Conservation (phyloP, 495 filamentous ascomycete species). For the Penicillium lagena region DNA sequence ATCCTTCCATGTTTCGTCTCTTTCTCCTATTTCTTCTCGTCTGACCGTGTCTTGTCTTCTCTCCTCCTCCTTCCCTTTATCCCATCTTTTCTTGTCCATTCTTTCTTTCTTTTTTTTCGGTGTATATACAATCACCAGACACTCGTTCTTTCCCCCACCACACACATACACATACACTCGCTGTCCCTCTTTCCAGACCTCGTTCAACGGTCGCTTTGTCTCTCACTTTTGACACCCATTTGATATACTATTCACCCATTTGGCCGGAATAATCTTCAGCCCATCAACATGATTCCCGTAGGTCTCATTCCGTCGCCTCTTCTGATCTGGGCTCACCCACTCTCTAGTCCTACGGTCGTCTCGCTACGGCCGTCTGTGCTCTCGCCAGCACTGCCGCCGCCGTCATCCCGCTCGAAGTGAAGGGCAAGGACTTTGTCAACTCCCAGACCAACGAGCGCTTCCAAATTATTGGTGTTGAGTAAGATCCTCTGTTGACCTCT, state of each 20-base stretch:
- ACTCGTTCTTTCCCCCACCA: constrained; percentile 20
- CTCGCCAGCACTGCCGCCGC: constrained; percentile 52
- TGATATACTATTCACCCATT: not conserved
- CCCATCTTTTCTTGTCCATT: not conserved
- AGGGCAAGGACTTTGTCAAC: constrained; percentile 80
- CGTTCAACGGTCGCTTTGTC: not conserved
- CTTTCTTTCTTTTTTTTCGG: constrained; percentile 3
- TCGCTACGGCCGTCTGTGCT: constrained; percentile 35
- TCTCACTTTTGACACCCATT: not conserved
- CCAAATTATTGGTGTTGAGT: constrained; percentile 84
- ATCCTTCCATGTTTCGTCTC: not conserved
- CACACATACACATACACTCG: not conserved
- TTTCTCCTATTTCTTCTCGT: not conserved
- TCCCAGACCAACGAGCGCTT: constrained; percentile 70
- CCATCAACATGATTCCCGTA: constrained; percentile 19
- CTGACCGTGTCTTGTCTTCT: constrained; percentile 1
- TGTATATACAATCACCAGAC: constrained; percentile 5
- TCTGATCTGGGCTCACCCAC: constrained; percentile 8
- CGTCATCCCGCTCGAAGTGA: constrained; percentile 64
- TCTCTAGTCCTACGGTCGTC: constrained; percentile 22
- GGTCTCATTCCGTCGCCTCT: not conserved
- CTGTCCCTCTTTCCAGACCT: not conserved
- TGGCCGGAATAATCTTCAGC: not conserved
- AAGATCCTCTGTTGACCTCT: constrained; percentile 14
- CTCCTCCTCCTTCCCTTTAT: not conserved